Base-by-base conservation (phyloP, 2,329 filamentous ascomycete genomes). In the Paracoccidioides brasiliensis region DNA sequence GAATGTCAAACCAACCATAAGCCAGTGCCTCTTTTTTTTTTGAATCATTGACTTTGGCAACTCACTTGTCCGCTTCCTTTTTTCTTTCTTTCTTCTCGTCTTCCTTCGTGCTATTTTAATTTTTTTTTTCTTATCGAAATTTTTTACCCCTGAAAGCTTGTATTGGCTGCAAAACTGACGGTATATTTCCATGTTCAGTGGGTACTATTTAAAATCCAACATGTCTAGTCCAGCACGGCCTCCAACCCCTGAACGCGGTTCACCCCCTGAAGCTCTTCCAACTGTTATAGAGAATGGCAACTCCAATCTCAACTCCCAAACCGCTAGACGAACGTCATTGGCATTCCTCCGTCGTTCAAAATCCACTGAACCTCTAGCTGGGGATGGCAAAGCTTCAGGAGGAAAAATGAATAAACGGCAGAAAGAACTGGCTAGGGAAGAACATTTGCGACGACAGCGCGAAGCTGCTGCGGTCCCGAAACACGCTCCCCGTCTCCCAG, bases 301-400 rank as follows among this genome's bases (percentile, higher is more conserved):
- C 55, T 56, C 56, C 57, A 52, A 44, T 22, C 37, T 10, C 56
- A 57, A 49, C 3, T 52, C 58, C 56, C 52, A 55, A 44, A 3
- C 55, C 56, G 61, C 61, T 46, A 74, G 76, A 62, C 73, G 76
- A 58, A 72, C 77, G 45, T 78, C 76, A 53, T 71, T 80, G 56
- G 77, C 77, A 35, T 79, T 87, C 66, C 77, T 86, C 59, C 79
- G 82, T 70, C 80, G 84, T 63, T 80, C 79, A 67, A 86, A 86
- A 67, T 86, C 83, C 56, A 79, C 79, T 58, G 83, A 87, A 58
- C 70, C 67, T 61, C 68, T 86, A 56, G 30, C 35, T 9, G 78
- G 77, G 62, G 80, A 80, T 63, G 75, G 74, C 60, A 76, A 75
- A 69, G 49, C 64, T 14, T 70, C 67, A 22, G 62, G 63, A 52